Conservation (phyloP, 768 basidiomycete genomes). For the Sporobolomyces pararoseus region DNA sequence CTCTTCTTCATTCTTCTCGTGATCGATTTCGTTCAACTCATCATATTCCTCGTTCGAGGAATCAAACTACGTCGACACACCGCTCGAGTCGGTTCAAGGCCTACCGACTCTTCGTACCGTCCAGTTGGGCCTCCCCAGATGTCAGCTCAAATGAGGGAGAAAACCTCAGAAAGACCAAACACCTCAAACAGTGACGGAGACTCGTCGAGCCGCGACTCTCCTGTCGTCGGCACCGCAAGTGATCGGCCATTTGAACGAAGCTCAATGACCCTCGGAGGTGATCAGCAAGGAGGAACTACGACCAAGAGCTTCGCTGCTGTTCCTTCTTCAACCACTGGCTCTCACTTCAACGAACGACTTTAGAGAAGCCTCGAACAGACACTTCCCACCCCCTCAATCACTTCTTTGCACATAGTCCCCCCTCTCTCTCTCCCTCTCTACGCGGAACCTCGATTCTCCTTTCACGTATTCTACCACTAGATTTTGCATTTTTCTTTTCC, state of each 20-base stretch:
- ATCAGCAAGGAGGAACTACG: not conserved
- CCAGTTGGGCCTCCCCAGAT: not conserved
- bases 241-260: not conserved
- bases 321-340: not conserved
- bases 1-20: conserved; percentile 38
- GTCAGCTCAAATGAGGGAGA: not conserved
- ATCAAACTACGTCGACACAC: conserved; percentile 18
- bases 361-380: not conserved
- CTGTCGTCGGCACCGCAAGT: not conserved
- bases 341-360: conserved; percentile 10
- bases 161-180: not conserved
- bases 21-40: conserved; percentile 36
- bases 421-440: no score
- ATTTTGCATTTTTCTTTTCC: no score
- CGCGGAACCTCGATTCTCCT: no score
- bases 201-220: not conserved
- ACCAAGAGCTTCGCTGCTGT: not conserved
- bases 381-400: no score
- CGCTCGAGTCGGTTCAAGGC: not conserved
- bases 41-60: conserved; percentile 33
- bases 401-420: no score
- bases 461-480: no score
- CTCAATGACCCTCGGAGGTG: conserved; percentile 10
- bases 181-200: not conserved
- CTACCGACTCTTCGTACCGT: not conserved